Conservation (phyloP, 1,284 basidiomycete species). For the Coniophora puteana region DNA sequence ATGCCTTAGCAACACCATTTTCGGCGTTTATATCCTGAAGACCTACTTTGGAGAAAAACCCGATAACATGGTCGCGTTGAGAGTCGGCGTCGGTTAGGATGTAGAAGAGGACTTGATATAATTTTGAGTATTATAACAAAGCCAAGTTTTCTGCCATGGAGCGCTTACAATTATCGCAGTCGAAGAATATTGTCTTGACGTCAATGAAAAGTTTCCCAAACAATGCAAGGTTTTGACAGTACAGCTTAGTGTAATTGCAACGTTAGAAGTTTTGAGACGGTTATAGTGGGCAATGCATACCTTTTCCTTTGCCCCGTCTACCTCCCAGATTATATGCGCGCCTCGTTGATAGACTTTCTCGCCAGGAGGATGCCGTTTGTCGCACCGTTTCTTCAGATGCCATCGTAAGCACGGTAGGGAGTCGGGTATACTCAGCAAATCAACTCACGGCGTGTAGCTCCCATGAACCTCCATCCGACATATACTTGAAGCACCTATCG, state of each 20-base stretch:
- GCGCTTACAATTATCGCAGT: constrained; percentile 75
- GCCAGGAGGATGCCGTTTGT: constrained; percentile 79
- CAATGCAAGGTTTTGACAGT: constrained; percentile 92
- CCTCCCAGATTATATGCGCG: constrained; percentile 91
- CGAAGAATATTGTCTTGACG: constrained; percentile 96
- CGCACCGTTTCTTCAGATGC: constrained; percentile 64
- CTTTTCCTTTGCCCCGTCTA: constrained; percentile 86
- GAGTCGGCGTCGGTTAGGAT: constrained; percentile 86
- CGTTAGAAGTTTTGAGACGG: background rate
- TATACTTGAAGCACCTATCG: constrained; percentile 96
- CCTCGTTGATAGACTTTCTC: constrained; percentile 88
- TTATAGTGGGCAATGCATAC: constrained; percentile 33
- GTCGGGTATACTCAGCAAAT: constrained; percentile 3
- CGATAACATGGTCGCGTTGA: constrained; percentile 71
- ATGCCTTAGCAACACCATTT: constrained; percentile 7
- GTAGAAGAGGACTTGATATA: constrained; percentile 83
- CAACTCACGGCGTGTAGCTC: constrained; percentile 69
- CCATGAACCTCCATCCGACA: constrained; percentile 71
- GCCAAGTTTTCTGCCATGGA: constrained; percentile 1
- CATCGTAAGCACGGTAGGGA: constrained; percentile 2
- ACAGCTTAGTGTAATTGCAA: constrained; percentile 55
- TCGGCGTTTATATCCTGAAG: background rate
- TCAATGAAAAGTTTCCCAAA: constrained; percentile 99
- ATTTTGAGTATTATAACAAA: background rate
- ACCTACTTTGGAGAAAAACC: constrained; percentile 91